Base-by-base conservation (phyloP, 2,329 filamentous ascomycete genomes). In the Trichophyton schoenleinii region DNA sequence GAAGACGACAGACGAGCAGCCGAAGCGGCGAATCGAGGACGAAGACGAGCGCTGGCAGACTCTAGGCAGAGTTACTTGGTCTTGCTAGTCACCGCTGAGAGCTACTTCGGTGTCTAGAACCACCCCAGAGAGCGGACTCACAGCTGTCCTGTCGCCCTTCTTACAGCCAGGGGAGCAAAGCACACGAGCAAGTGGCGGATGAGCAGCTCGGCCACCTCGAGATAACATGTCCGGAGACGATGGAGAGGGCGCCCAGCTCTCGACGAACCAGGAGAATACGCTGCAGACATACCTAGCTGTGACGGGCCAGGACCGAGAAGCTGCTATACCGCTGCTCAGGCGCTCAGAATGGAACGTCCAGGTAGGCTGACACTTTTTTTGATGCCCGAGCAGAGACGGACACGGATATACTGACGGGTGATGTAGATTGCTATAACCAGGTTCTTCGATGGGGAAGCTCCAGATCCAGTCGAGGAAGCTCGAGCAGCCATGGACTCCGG, bases 261-360 rank as follows among this genome's bases (percentile, higher is more conserved):
- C 87, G 58, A 77, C 86, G 65, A 82, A 82, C 66, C 91, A 97
- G 78, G 90, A 90, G 73, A 83, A 87, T 59, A 87, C 89, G 55
- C 83, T 99, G 28, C 86, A 95, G 68, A 92, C 95, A 70, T 96
- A 91, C 74, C 89, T 86, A 15, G 83, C 88, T 59, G 87, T 99
- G 58, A 97, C 94, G 28, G 85, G 91, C 67, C 91, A 96, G 74
- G 86, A 90, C 22, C 73, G 84, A 52, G 80, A 84, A 49, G 85
- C 89, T 62, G 91, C 94, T 1, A 79, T 96, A 57, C 84, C 89
- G 1, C 74, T 99, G 3, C 79, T 99, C 1, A 83, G 87, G 67
- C 81, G 91, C 64, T 96, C 91, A 61, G 87, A 97, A 79, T 99
- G 94, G 94, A 99, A 97, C 71, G 88, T 96, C 0, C 88, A 92